These are phyloP conservation scores for Vanrija humicola DNA, from an alignment of 1,284 basidiomycete genomes.

Conservation along the genomic window DNA sequence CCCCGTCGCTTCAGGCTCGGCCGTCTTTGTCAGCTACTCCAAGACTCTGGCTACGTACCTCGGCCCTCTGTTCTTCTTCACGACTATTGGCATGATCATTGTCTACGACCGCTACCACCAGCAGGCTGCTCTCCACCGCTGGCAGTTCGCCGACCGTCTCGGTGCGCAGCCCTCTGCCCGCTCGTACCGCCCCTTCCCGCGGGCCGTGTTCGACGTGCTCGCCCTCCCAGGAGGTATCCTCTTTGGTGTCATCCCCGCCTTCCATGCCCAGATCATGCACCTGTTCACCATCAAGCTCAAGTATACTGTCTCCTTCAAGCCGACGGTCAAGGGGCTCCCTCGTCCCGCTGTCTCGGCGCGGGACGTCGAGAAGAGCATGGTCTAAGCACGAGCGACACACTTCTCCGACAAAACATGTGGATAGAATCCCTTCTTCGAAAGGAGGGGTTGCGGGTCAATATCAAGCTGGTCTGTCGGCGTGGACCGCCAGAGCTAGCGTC, in stretches of 20 bases:
- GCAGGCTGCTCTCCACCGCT: constrained; percentile 25
- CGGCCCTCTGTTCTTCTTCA: constrained; percentile 20
- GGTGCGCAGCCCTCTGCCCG: constrained; percentile 19
- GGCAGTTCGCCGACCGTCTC: constrained; percentile 18
- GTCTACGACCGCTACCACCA: constrained; percentile 39
- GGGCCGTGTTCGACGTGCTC: constrained; percentile 20
- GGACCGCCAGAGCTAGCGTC: too few species aligned
- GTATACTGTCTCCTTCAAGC: constrained; percentile 34
- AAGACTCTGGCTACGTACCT: constrained; percentile 13
- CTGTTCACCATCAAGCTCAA: constrained; percentile 36
- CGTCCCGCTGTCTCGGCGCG: too few species aligned
- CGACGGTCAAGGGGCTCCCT: not conserved
- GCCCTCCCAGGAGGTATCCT: constrained; percentile 34
- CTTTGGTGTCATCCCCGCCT: constrained; percentile 35
- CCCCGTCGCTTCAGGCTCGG: constrained; percentile 1
- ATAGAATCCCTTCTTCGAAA: too few species aligned
- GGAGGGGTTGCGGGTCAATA: too few species aligned
- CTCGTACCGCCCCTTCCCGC: constrained; percentile 22
- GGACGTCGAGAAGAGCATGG: too few species aligned
- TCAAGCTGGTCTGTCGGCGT: too few species aligned
- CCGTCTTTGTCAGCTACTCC: constrained; percentile 12
- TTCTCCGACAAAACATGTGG: too few species aligned
- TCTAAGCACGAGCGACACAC: too few species aligned
- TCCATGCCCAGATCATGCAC: constrained; percentile 39
- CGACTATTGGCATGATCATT: constrained; percentile 27